Evolutionary conservation across 805 yeast species (phyloP).

Genomic region (Sugiyamaella marilandica): DNA sequence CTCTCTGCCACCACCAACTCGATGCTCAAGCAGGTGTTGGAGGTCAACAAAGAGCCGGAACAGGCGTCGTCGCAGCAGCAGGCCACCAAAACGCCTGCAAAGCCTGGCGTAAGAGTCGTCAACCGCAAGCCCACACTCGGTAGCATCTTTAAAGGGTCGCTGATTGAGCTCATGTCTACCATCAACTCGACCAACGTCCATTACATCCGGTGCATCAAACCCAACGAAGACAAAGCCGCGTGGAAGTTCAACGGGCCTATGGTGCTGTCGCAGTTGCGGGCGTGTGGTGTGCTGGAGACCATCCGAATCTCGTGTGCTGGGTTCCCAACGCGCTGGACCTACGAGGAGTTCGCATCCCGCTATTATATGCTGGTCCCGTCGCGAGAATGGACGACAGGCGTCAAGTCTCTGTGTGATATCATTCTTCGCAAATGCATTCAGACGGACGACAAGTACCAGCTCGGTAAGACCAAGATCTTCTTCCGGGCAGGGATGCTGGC

Average conservation of each 20-base stretch:
- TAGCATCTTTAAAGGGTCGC: conserved; percentile 84
- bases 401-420: conserved; percentile 59
- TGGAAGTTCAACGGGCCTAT: conserved; percentile 94
- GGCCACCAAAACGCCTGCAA: conserved; percentile 38
- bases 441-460: conserved; percentile 69
- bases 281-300: conserved; percentile 98
- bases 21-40: conserved; percentile 59
- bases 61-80: conserved; percentile 44
- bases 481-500: conserved; percentile 97
- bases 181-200: conserved; percentile 94
- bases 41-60: conserved; percentile 43
- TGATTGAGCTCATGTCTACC: conserved; percentile 88
- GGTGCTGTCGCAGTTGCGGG: conserved; percentile 93
- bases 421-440: conserved; percentile 59
- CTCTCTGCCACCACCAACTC: conserved; percentile 64
- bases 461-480: conserved; percentile 90
- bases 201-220: conserved; percentile 95
- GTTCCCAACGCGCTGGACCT: conserved; percentile 94
- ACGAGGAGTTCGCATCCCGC: conserved; percentile 85
- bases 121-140: conserved; percentile 89
- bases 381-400: conserved; percentile 55
- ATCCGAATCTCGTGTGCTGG: conserved; percentile 97
- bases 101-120: conserved; percentile 42
- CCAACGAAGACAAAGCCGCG: conserved; percentile 88
- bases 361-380: conserved; percentile 81